A percentile compares a stretch with the other conserved stretches of the same genome.
Evolutionary conservation across 177 flowering plant species (phyloP).

Genomic region (Tripterygium wilfordii): DNA sequence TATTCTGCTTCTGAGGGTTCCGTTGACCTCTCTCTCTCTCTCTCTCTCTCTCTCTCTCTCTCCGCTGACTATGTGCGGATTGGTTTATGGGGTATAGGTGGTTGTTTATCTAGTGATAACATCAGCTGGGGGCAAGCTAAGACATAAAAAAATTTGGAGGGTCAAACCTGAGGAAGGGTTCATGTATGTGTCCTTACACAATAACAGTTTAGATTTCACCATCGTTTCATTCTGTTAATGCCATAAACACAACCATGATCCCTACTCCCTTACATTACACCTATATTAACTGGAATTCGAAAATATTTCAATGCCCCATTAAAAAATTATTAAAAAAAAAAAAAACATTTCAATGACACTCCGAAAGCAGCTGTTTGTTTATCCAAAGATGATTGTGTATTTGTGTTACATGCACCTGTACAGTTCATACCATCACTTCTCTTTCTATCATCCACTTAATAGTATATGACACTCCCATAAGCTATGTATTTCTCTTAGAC

Average conservation of each 20-base stretch:
- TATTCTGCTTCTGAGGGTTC: constrained; percentile 2
- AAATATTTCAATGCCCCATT: too few relatives aligned
- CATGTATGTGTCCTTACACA: too few relatives aligned
- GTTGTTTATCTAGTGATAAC: constrained; percentile 8
- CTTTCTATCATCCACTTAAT: too few relatives aligned
- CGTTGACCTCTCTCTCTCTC: constrained; percentile 16
- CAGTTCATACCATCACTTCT: not conserved
- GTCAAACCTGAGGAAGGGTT: constrained; percentile 13
- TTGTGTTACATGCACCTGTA: not conserved
- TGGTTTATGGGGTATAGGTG: constrained; percentile 2
- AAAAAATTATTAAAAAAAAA: too few relatives aligned
- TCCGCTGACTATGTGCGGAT: constrained; percentile 11
- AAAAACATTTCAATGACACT: too few relatives aligned
- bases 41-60: constrained; percentile 9
- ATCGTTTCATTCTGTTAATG: not conserved
- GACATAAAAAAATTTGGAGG: not conserved
- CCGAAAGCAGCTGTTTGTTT: too few relatives aligned
- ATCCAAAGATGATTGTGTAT: not conserved
- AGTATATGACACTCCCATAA: not conserved
- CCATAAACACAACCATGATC: not conserved
- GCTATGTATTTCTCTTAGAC: not conserved
- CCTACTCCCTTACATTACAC: not conserved
- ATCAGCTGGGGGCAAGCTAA: constrained; percentile 9
- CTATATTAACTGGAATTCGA: too few relatives aligned
- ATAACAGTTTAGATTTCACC: too few relatives aligned